Evolutionary conservation across 164 flowering plant genomes (phyloP), one percentile per base, ranked within the genome.

Genomic region (Tetracentron sinense): DNA sequence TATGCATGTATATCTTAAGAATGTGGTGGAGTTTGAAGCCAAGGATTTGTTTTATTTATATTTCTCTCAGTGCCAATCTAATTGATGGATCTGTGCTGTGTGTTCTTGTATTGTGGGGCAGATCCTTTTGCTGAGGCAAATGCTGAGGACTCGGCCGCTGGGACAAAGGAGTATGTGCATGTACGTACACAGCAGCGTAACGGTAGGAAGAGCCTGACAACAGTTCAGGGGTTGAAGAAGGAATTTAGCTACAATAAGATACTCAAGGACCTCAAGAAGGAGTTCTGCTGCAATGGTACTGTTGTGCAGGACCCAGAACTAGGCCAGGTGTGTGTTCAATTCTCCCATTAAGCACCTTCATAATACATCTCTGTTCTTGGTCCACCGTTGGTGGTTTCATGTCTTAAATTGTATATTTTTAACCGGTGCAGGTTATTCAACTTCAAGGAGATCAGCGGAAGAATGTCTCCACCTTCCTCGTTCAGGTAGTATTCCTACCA

Each of bases 71-170:
- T n/a, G n/a, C n/a, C n/a, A n/a, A n/a, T n/a, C n/a, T n/a, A n/a
- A n/a, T n/a, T n/a, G n/a, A n/a, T n/a, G n/a, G n/a, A n/a, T 38
- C 44, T 38, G 2, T 38, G 44, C 14, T 38, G 29, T 50, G 42
- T n/a, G n/a, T 7, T 25, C 11, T 60, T 35, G 31, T 28, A 19
- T 62, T 28, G 50, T 65, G 31, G 6, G 66, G 74, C 55, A 80
- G 76, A 77, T 77, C 83, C 81, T 20, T 77, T 80, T 42, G 74
- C 81, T 58, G 83, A 80, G 69, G 79, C 81, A 66, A 75, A 73
- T 75, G 79, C 70, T 68, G 79, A 69, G 63, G 74, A 80, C 67
- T 72, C 81, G 0, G 75, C 75, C 19, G 79, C 77, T 42, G 81
- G 84, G 49, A 42, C 81, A 64, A 75, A 78, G 66, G 80, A 77